Percentiles rank a stretch among this genome's conserved stretches.
These are phyloP conservation scores for Tricholoma flavovirens DNA, from an alignment of 768 basidiomycete genomes.

Conservation along the genomic window DNA sequence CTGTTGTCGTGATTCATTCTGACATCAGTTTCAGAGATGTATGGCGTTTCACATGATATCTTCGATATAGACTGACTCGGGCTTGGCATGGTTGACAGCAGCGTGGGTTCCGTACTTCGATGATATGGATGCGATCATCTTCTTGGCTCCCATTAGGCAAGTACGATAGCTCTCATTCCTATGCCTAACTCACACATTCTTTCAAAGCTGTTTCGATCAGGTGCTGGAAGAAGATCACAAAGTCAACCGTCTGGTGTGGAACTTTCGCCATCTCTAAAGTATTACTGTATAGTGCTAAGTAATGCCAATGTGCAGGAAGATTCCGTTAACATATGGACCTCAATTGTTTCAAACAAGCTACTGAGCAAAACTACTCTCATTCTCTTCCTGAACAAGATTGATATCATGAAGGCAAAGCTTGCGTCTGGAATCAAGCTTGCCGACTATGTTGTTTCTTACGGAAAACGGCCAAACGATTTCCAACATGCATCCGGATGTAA, in stretches of 20 bases:
- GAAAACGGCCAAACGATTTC: slow-evolving; percentile 61
- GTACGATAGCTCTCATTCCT: slow-evolving; percentile 3
- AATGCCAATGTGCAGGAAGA: slow-evolving; percentile 49
- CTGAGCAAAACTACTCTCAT: slow-evolving; percentile 68
- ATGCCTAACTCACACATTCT: not conserved
- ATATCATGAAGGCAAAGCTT: slow-evolving; percentile 65
- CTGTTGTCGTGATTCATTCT: slow-evolving; percentile 1
- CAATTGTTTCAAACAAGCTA: slow-evolving; percentile 65
- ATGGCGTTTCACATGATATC: not conserved
- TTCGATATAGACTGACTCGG: not conserved
- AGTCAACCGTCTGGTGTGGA: slow-evolving; percentile 53
- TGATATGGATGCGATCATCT: slow-evolving; percentile 69
- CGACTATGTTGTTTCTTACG: slow-evolving; percentile 70
- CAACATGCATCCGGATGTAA: slow-evolving; percentile 64
- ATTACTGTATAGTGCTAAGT: not conserved
- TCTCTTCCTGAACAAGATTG: slow-evolving; percentile 79
- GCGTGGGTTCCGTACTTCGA: slow-evolving; percentile 60
- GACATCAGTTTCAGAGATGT: slow-evolving; percentile 12
- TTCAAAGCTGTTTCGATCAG: slow-evolving; percentile 56
- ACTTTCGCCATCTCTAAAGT: no score
- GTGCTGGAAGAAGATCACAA: slow-evolving; percentile 58
- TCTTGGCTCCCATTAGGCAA: slow-evolving; percentile 60
- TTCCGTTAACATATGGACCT: slow-evolving; percentile 70
- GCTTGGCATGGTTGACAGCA: slow-evolving; percentile 26
- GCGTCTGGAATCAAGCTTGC: slow-evolving; percentile 54